Conservation (phyloP, 2,329 filamentous ascomycete species). For the Clathrospora elynae region DNA sequence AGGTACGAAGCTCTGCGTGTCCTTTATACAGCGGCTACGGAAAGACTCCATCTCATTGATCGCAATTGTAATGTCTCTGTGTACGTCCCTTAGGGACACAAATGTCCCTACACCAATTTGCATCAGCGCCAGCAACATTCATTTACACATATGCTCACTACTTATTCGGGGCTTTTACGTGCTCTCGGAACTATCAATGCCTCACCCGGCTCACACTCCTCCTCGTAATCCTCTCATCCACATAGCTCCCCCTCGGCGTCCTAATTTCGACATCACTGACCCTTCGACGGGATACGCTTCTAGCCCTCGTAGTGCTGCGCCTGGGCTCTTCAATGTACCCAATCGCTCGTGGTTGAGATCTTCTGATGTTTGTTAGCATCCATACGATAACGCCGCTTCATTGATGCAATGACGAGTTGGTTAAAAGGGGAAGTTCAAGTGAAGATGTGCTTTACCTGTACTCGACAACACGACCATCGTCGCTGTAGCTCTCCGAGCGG, state of each 20-base stretch:
- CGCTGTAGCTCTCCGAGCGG: constrained; percentile 26
- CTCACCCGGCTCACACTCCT: constrained; percentile 40
- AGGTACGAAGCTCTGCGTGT: no score
- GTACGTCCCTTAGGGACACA: no score
- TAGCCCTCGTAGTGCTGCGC: constrained; percentile 30
- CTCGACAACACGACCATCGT: constrained; percentile 27
- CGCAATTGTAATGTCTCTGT: no score
- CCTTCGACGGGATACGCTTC: constrained; percentile 35
- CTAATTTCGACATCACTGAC: constrained; percentile 35
- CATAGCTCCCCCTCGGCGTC: constrained; percentile 32
- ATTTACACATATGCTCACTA: no score
- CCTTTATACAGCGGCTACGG: no score
- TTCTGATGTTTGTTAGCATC: constrained; percentile 11
- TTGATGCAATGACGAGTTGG: background rate
- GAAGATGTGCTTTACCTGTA: no score
- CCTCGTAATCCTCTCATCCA: constrained; percentile 34
- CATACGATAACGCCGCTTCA: background rate
- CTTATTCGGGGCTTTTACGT: no score
- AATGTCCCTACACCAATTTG: no score
- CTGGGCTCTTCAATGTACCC: constrained; percentile 39
- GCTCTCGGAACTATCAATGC: no score
- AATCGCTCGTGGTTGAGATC: constrained; percentile 29
- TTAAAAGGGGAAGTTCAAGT: background rate
- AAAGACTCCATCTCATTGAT: no score
- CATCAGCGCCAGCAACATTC: no score